Conservation (phyloP, 208 protist genomes). For the Trypanosomatidae sp. region DNA sequence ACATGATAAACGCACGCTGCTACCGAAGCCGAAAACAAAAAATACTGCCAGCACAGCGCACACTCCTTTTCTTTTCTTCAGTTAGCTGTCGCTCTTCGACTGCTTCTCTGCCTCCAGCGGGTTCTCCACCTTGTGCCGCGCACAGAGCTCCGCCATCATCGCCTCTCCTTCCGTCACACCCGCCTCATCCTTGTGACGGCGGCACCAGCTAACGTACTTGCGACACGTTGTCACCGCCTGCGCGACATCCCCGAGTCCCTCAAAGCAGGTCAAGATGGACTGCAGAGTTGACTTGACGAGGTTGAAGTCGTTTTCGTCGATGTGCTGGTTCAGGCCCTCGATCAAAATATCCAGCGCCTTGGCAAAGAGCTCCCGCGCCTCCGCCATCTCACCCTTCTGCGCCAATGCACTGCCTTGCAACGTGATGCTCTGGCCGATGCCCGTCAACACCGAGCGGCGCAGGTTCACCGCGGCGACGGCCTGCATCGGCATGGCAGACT, state of each 20-base stretch:
- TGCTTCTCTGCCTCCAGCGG: constrained; percentile 23
- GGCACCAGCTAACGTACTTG: constrained; percentile 91
- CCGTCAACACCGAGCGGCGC: constrained; percentile 73
- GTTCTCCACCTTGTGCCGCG: constrained; percentile 40
- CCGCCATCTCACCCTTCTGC: constrained; percentile 31
- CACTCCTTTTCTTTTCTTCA: no score
- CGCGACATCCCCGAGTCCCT: constrained; percentile 71
- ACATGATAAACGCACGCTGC: no score
- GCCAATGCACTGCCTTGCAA: constrained; percentile 32
- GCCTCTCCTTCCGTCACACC: constrained; percentile 63
- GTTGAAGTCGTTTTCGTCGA: constrained; percentile 81
- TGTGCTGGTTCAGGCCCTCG: constrained; percentile 80
- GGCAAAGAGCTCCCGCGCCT: constrained; percentile 63
- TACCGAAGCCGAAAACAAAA: no score
- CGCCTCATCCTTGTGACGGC: constrained; percentile 62
- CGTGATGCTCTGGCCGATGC: constrained; percentile 58
- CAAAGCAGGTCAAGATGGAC: constrained; percentile 77
- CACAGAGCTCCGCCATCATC: constrained; percentile 60
- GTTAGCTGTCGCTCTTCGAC: no score
- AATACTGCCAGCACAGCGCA: no score
- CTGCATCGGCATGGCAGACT: constrained; percentile 83
- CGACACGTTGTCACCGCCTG: constrained; percentile 80
- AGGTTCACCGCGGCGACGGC: constrained; percentile 86
- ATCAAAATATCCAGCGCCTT: constrained; percentile 86
- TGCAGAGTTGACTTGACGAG: constrained; percentile 76